Conservation (phyloP, 1,284 basidiomycete species). For the Apiotrichum veenhuisii region DNA sequence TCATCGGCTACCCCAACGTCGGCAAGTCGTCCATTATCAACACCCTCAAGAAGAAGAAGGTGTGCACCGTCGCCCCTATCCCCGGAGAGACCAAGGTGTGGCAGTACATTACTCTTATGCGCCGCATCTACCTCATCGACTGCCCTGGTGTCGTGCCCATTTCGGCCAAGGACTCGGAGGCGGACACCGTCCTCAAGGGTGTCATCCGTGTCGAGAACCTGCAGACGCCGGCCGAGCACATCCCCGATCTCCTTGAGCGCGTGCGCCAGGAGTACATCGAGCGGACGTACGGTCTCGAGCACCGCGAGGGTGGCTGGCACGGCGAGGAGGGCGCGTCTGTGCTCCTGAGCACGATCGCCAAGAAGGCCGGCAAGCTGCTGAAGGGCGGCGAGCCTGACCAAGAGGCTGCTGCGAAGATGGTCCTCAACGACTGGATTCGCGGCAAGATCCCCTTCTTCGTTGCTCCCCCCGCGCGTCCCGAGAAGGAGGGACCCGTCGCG, state of each 20-base stretch:
- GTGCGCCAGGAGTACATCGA: constrained; percentile 91
- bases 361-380: constrained; percentile 85
- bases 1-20: constrained; percentile 97
- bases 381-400: constrained; percentile 93
- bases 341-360: constrained; percentile 79
- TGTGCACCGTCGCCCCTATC: constrained; percentile 93
- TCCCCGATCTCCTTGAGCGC: constrained; percentile 79
- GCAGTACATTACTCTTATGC: constrained; percentile 98
- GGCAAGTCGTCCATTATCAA: constrained; percentile 98
- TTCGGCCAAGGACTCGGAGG: constrained; percentile 83
- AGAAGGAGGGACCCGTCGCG: constrained; percentile 31
- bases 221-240: constrained; percentile 88
- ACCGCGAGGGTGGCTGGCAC: constrained; percentile 55
- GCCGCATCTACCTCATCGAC: constrained; percentile 97
- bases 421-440: constrained; percentile 95
- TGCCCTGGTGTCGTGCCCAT: constrained; percentile 98
- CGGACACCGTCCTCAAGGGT: constrained; percentile 91
- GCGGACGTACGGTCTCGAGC: constrained; percentile 77
- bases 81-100: constrained; percentile 99
- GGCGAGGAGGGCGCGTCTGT: constrained; percentile 60
- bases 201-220: constrained; percentile 96
- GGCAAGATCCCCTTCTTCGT: constrained; percentile 64
- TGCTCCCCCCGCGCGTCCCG: constrained; percentile 50
- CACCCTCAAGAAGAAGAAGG: constrained; percentile 96
- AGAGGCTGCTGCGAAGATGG: constrained; percentile 89